Evolutionary conservation across 495 filamentous ascomycete species (phyloP).

Genomic region (Chlorociboria aeruginascens): DNA sequence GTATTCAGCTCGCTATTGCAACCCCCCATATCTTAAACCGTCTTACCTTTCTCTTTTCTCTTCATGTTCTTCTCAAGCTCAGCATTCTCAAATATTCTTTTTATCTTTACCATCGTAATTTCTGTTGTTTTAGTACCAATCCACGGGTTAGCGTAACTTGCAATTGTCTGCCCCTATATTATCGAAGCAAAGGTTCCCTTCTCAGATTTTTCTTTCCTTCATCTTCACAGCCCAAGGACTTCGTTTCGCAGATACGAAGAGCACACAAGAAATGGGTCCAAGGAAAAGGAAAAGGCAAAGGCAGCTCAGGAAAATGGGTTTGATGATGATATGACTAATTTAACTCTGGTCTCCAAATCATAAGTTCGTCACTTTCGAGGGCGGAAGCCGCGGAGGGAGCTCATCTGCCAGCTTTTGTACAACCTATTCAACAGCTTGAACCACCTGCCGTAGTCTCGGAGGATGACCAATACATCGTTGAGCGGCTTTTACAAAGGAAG

Average conservation of each 20-base stretch:
- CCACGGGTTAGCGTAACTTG: too few species aligned
- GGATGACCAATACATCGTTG: too few species aligned
- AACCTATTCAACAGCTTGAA: too few species aligned
- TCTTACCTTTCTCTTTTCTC: neutral
- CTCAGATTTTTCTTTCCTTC: neutral
- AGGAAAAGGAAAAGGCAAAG: constrained; percentile 2
- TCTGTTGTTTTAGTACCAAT: neutral
- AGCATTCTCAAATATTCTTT: neutral
- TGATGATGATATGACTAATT: constrained; percentile 1
- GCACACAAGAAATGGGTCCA: neutral
- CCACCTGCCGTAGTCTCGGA: too few species aligned
- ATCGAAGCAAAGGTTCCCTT: neutral
- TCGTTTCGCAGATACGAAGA: neutral
- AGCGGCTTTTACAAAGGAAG: too few species aligned
- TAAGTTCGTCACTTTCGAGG: too few species aligned
- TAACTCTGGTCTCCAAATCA: too few species aligned
- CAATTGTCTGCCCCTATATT: neutral
- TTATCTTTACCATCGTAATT: neutral
- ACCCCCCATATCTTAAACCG: neutral
- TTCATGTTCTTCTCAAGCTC: neutral
- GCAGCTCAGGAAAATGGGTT: constrained; percentile 3
- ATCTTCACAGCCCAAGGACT: neutral
- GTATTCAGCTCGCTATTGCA: neutral
- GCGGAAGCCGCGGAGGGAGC: too few species aligned
- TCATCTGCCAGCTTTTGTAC: too few species aligned